These are phyloP conservation scores for Cucurbita argyrosperma DNA, from an alignment of 306 rosid genomes.

Conservation along the genomic window DNA sequence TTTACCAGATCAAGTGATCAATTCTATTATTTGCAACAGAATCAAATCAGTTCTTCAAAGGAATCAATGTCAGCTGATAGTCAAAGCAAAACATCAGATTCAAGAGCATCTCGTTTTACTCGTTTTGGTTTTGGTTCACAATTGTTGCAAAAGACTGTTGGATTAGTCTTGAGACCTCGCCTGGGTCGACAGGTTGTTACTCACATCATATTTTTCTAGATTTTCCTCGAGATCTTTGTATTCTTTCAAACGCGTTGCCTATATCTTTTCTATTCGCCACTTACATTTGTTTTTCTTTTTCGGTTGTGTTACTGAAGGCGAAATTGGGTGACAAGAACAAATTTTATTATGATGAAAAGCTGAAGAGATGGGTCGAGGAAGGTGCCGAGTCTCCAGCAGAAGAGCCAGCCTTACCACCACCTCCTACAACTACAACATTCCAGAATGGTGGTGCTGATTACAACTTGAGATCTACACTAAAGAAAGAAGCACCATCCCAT, in stretches of 20 bases:
- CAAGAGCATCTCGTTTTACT: conserved; percentile 57
- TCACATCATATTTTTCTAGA: background rate
- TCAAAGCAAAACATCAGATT: conserved; percentile 38
- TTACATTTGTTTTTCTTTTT: background rate
- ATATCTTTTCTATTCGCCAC: background rate
- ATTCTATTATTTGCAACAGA: conserved; percentile 6
- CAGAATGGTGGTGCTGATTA: conserved; percentile 60
- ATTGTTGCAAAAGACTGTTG: conserved; percentile 66
- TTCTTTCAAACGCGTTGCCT: background rate
- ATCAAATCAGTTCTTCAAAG: conserved; percentile 32
- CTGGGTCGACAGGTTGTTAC: conserved; percentile 49
- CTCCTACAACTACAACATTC: conserved; percentile 56
- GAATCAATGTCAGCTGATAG: conserved; percentile 30
- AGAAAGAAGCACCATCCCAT: conserved; percentile 32
- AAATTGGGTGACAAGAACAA: conserved; percentile 77
- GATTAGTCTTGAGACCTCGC: conserved; percentile 64
- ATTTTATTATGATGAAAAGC: conserved; percentile 79
- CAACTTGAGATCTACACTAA: conserved; percentile 55
- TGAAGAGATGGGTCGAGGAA: conserved; percentile 88
- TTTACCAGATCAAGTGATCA: background rate
- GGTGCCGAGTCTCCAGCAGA: conserved; percentile 68
- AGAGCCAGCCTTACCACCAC: conserved; percentile 63
- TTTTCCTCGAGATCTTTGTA: background rate
- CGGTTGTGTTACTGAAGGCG: conserved; percentile 35
- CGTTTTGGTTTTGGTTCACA: conserved; percentile 73